Evolutionary conservation across 2,329 filamentous ascomycete species (phyloP).

Genomic region (Trichoderma harzianum): DNA sequence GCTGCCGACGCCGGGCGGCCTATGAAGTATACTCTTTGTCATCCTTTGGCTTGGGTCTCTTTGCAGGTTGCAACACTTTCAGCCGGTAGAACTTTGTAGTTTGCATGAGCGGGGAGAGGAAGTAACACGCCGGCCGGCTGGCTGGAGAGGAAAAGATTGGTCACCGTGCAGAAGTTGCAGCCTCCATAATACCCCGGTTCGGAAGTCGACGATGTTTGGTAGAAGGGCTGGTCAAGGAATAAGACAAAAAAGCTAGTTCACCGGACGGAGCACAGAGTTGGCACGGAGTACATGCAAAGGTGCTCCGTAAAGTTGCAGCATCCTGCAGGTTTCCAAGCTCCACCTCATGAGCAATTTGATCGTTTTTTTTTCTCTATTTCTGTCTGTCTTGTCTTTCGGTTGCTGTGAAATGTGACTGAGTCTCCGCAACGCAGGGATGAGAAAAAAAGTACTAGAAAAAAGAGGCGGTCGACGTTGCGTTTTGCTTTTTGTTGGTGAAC

Average conservation of each 20-base stretch:
- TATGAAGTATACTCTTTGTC: background rate
- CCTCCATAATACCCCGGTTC: background rate
- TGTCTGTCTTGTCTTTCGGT: background rate
- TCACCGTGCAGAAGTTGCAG: background rate
- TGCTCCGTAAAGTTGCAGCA: background rate
- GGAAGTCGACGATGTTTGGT: conserved; percentile 15
- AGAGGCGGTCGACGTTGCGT: conserved; percentile 1
- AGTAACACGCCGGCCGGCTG: background rate
- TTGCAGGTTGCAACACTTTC: background rate
- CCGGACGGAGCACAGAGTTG: background rate
- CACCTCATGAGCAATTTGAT: conserved; percentile 1
- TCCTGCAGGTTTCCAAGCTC: conserved; percentile 1
- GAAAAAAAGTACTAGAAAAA: background rate
- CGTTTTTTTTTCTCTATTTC: background rate
- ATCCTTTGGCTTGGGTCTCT: background rate
- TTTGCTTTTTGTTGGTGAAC: background rate
- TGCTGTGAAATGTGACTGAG: background rate
- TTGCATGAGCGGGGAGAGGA: background rate
- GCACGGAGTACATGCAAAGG: background rate
- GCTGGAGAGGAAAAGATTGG: background rate
- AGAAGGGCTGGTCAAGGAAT: background rate
- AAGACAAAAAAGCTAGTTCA: background rate
- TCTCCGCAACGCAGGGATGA: background rate
- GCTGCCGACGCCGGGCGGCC: background rate
- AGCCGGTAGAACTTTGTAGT: background rate